phyloP scores from a whole-genome alignment of 495 filamentous ascomycete genomes.

The Jackrogersella minutella region DNA sequence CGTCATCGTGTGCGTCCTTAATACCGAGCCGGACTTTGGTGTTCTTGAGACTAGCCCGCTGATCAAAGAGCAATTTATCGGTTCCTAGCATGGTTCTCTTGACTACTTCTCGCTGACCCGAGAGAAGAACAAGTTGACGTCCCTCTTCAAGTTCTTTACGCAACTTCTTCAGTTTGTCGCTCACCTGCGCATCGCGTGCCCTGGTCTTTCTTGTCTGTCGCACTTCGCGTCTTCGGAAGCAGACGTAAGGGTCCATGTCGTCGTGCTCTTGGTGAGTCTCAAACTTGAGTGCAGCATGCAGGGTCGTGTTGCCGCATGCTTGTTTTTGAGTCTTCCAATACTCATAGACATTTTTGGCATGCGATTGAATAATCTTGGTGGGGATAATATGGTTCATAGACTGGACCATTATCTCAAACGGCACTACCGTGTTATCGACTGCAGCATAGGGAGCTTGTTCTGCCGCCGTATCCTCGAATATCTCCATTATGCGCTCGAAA shows the following conservation, averaged over 20 bases:
- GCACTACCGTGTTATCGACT: slow-evolving; percentile 83
- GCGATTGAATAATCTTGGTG: slow-evolving; percentile 67
- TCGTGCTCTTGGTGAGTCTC: slow-evolving; percentile 93
- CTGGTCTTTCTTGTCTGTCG: slow-evolving; percentile 94
- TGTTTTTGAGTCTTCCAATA: slow-evolving; percentile 84
- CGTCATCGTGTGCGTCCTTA: slow-evolving; percentile 93
- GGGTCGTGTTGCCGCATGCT: slow-evolving; percentile 67
- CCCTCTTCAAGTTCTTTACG: slow-evolving; percentile 92
- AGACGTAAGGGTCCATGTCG: slow-evolving; percentile 96
- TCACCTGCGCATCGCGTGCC: slow-evolving; percentile 89
- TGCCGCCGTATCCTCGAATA: slow-evolving; percentile 87
- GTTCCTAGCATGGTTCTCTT: slow-evolving; percentile 77
- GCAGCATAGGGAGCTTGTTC: slow-evolving; percentile 84
- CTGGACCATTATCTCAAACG: slow-evolving; percentile 80
- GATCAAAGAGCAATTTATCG: slow-evolving; percentile 79
- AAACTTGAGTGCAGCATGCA: slow-evolving; percentile 85
- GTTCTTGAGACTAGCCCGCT: slow-evolving; percentile 80
- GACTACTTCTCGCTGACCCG: slow-evolving; percentile 78
- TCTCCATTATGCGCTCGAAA: slow-evolving; percentile 93
- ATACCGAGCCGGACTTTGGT: slow-evolving; percentile 87
- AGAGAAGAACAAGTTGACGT: slow-evolving; percentile 77
- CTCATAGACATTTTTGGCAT: slow-evolving; percentile 87
- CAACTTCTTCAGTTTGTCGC: slow-evolving; percentile 90
- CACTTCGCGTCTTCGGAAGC: slow-evolving; percentile 95
- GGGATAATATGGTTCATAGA: slow-evolving; percentile 64